These are phyloP conservation scores for Diplogelasinospora grovesii DNA, from an alignment of 495 filamentous ascomycete genomes.

Conservation along the genomic window DNA sequence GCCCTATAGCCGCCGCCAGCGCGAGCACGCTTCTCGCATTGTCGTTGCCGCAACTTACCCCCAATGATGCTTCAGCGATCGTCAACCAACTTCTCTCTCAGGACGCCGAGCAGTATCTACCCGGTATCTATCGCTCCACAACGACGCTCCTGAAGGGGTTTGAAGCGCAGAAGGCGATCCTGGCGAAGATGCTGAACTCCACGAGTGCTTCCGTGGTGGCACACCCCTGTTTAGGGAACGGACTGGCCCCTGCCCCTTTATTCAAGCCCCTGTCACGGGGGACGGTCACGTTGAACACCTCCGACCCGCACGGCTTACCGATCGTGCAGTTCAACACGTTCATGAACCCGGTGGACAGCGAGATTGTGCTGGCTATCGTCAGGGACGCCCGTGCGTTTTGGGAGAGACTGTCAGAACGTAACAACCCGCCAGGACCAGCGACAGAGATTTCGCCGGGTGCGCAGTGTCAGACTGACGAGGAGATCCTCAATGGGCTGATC, in stretches of 20 bases:
- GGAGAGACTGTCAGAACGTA: too few relatives aligned
- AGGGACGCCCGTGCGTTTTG: slow-evolving; percentile 40
- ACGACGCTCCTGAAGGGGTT: slow-evolving; percentile 12
- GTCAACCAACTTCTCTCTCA: slow-evolving; percentile 10
- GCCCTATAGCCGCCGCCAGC: slow-evolving; percentile 16
- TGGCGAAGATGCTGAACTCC: slow-evolving; percentile 7
- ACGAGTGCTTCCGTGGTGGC: slow-evolving; percentile 3
- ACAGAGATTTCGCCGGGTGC: slow-evolving; percentile 40
- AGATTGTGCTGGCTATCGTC: slow-evolving; percentile 37
- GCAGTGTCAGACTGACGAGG: slow-evolving; percentile 35
- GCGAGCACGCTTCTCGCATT: slow-evolving; percentile 11
- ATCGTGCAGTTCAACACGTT: slow-evolving; percentile 27
- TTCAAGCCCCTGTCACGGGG: slow-evolving; percentile 36
- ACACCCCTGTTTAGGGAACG: slow-evolving; percentile 20
- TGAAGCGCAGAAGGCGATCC: slow-evolving; percentile 14
- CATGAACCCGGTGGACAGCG: slow-evolving; percentile 27
- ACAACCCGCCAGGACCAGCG: slow-evolving; percentile 24
- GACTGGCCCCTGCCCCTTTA: slow-evolving; percentile 11
- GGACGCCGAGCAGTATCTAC: slow-evolving; percentile 10
- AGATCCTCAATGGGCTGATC: slow-evolving; percentile 28
- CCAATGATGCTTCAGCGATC: slow-evolving; percentile 3
- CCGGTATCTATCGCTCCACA: slow-evolving; percentile 7
- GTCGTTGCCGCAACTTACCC: slow-evolving; percentile 10
- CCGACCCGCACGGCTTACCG: slow-evolving; percentile 21
- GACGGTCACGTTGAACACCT: slow-evolving; percentile 27